Base-by-base conservation (phyloP, 129 eudicot genomes). In the Glebionis coronaria region DNA sequence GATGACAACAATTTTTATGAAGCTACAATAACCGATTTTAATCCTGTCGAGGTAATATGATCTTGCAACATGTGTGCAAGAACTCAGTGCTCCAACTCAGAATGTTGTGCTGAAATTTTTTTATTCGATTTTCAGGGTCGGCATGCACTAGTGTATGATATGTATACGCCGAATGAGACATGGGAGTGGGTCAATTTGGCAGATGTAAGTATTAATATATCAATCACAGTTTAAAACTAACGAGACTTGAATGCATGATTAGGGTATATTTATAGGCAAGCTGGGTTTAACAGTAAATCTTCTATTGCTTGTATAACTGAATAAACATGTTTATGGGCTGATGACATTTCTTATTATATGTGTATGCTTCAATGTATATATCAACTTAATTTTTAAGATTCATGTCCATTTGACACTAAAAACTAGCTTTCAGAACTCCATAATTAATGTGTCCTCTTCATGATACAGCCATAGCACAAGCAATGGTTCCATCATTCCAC, bases 1-100 rank as follows among this genome's bases (percentile, higher is more conserved):
- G 96, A 85, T 56, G 97, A 91, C 62, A 91, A 91, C 70, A 87
- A 79, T 63, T 91, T 91, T 52, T 91, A 91, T 68, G 96, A 91
- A 89, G 97, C 97, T 49, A 73, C 84, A 10, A 88, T 91, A 69
- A 79, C 90, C 10, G 90, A 91, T 73, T 85, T 66, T 74, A 83
- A 85, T 52, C 81, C 77, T 10, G 73, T 47, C 12, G 84, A 87
- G 93, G 90, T 91, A 59, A 57, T 76, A 47, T 69, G 71, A 59
- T 35, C 25, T 67, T 46, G 11, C 46, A 12, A 56, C 27, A 25
- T 61, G 58, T 45, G 21, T 66, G 9, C 63, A 27, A 62, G n/a
- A 29, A 29, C 4, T 29, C 35, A 29, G 5, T 35, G 40, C 40
- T 35, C 9, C 1, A 35, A 35, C 20, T 27, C 53, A 29, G 56